phyloP scores from a whole-genome alignment of 1,139 yeast species.

The Zygoascus sp. region DNA sequence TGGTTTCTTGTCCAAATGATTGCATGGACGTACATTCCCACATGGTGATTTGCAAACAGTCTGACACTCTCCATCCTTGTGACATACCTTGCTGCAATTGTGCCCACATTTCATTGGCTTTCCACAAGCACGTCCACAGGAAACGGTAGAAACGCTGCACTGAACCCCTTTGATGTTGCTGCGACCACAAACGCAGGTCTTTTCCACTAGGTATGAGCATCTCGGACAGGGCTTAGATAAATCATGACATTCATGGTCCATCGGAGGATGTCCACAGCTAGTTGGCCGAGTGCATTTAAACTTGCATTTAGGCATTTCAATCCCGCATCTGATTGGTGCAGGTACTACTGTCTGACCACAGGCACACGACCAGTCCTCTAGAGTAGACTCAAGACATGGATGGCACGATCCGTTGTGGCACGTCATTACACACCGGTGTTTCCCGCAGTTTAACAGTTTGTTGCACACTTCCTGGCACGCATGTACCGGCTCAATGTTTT shows the following conservation, averaged over 20 bases:
- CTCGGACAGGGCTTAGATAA: constrained; percentile 61
- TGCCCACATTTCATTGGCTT: constrained; percentile 65
- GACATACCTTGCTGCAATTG: constrained; percentile 59
- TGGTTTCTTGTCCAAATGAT: constrained; percentile 51
- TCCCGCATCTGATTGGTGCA: constrained; percentile 92
- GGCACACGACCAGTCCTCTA: constrained; percentile 75
- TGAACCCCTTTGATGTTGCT: constrained; percentile 56
- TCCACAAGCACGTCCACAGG: constrained; percentile 69
- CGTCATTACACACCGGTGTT: constrained; percentile 64
- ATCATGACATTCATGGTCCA: constrained; percentile 72
- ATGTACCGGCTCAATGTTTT: constrained; percentile 70
- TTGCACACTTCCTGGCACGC: constrained; percentile 72
- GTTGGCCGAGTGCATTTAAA: constrained; percentile 61
- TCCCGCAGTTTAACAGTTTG: constrained; percentile 62
- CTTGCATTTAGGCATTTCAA: constrained; percentile 60
- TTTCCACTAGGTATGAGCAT: constrained; percentile 65
- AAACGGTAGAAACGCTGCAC: constrained; percentile 64
- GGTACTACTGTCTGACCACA: constrained; percentile 77
- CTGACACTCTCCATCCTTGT: constrained; percentile 39
- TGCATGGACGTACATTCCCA: constrained; percentile 61
- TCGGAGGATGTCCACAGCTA: constrained; percentile 71
- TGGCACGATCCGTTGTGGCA: constrained; percentile 86
- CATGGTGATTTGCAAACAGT: constrained; percentile 44
- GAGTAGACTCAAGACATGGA: constrained; percentile 77
- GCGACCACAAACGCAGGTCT: constrained; percentile 69